Evolutionary conservation across 257 asterid species (phyloP), one percentile per base, ranked within the genome.

Genomic region (Euphrasia confusa): DNA sequence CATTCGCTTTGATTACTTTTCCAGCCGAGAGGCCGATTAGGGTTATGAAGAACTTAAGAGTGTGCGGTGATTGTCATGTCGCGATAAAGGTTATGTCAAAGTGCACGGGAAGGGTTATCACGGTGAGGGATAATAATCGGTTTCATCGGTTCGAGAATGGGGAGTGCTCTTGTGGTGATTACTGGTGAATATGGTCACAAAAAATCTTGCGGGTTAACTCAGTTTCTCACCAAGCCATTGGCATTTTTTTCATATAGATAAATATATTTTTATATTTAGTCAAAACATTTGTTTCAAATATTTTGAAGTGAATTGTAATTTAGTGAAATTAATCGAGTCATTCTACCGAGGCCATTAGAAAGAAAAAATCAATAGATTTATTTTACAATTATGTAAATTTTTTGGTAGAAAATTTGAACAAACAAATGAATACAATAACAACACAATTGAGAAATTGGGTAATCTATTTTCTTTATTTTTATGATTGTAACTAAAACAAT

Each of bases 81-180:
- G 96, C 92, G 7, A 83, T 88, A 53, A 88, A 91, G 74, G 68
- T 77, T 35, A 84, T 88, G 65, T 84, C 95, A 12, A 80, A 69
- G 75, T 81, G 92, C 76, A 75, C 80, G 2, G 82, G 81, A 14
- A 81, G 88, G 79, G 65, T 74, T 57, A 81, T 91, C 11, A 83
- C 75, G 13, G 86, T 88, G 61, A 84, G 98, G 64, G 98, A 91
- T 62, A 88, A 88, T 71, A 89, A 77, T 28, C 73, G 97, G 55
- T 91, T 91, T 75, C 98, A 88, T 75, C 78, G 77, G 54, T 91
- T 88, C 60, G 77, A 80, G 52, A 70, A 78, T 50, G 95, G 97
- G 59, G 75, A 63, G 32, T 91, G 98, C 79, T 84, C 95, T 2
- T 91, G 96, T 81, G 87, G 95, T 42, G 95, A 88, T 77, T 91